Evolutionary conservation across 139 green algal species (phyloP), one percentile per base, ranked within the genome.

Genomic region (Tetradesmus lagerheimii): DNA sequence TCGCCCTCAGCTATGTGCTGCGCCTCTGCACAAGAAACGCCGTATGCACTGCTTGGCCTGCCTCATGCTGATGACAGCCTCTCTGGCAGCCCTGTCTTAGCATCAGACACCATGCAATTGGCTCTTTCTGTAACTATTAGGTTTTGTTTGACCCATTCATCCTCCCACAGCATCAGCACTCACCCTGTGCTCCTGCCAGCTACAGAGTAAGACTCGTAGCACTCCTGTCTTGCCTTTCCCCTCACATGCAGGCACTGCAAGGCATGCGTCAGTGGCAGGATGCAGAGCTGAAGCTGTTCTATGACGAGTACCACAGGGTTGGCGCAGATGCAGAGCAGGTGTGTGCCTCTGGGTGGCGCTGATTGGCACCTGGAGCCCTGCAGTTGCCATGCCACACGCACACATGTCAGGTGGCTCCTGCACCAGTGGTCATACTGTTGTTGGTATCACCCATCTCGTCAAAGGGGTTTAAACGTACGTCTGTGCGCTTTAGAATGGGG

Each of bases 251-350:
- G 57, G 57, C 5, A 71, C 31, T 71, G 57, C 57, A 71, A 71
- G 15, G 57, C 57, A 31, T 71, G 57, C 57, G 57, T n/a, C 82
- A 50, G 15, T 89, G 84, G 84, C 62, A 64, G 27, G 84, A 82
- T 64, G 84, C 57, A 15, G 84, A 89, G 50, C 64, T 89, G 27
- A 80, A 45, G 23, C 37, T 35, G 25, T 89, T 89, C 25, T 89
- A 82, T 20, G 20, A 23, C 29, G 64, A 74, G 50, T 89, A 82
- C 38, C 84, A 89, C 31, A 43, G 71, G 64, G 12, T 37, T 82
- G 84, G 84, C 8, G 27, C 38, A 35, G n/a, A 80, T 66, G 18
- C 37, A 15, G 12, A 62, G 8, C 47, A 62, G 47, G 47, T 71
- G 57, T 71, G 57, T 31, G 57, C 57, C 57, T 18, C 6, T 16